Evolutionary conservation across 257 asterid genomes (phyloP).

Genomic region (Salvia hispanica): DNA sequence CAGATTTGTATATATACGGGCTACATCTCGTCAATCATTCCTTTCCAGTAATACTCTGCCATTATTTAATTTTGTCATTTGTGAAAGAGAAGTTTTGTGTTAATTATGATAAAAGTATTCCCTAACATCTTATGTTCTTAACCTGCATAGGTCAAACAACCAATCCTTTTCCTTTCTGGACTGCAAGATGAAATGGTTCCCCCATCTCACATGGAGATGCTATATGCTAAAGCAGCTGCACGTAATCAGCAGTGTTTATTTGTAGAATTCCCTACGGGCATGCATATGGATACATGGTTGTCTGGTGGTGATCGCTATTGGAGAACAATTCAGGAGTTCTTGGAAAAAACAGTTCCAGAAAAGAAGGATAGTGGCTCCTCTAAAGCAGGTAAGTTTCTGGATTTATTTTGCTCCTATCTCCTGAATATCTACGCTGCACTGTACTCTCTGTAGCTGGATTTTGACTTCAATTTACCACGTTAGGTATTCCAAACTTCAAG

Average conservation of each 20-base stretch:
- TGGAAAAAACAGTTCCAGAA: slow-evolving; percentile 57
- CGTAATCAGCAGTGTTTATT: slow-evolving; percentile 65
- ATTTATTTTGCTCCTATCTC: slow-evolving; percentile 5
- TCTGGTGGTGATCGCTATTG: slow-evolving; percentile 92
- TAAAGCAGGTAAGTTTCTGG: slow-evolving; percentile 46
- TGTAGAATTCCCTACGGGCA: slow-evolving; percentile 83
- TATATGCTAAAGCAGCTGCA: slow-evolving; percentile 94
- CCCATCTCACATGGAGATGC: slow-evolving; percentile 88
- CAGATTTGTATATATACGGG: neutral
- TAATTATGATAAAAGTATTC: slow-evolving; percentile 2
- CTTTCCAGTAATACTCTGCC: neutral
- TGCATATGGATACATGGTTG: slow-evolving; percentile 98
- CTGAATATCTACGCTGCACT: slow-evolving; percentile 22
- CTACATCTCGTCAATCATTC: neutral
- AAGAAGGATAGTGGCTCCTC: slow-evolving; percentile 50
- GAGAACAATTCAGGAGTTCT: slow-evolving; percentile 72
- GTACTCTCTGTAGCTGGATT: neutral
- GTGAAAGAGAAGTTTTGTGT: neutral
- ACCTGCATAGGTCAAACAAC: slow-evolving; percentile 80
- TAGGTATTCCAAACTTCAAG: slow-evolving; percentile 24
- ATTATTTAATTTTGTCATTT: slow-evolving; percentile 3
- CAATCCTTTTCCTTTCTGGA: slow-evolving; percentile 93
- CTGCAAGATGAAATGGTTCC: slow-evolving; percentile 97
- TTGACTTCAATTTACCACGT: slow-evolving; percentile 31
- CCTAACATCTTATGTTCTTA: slow-evolving; percentile 19